Evolutionary conservation across 2,329 filamentous ascomycete genomes (phyloP), one percentile per base, ranked within the genome.

Genomic region (Fusarium subtropicale): DNA sequence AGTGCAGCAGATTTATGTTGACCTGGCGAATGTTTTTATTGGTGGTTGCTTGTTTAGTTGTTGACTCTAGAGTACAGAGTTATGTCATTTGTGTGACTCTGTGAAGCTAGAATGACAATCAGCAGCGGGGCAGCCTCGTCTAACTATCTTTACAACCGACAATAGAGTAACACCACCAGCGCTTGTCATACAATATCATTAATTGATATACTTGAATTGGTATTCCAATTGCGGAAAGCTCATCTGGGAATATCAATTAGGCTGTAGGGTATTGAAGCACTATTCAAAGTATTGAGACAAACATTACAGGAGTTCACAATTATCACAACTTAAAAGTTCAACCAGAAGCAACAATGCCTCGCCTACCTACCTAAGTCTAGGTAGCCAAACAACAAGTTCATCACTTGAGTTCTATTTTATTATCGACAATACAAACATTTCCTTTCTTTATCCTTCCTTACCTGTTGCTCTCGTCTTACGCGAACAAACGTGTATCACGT

Each of bases 81-180:
- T 65, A 70, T 64, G 66, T 60, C 50, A 68, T 56, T 59, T 44
- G 50, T 48, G 62, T 31, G 53, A 66, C 34, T 52, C 41, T 48
- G 54, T 69, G 66, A 70, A 57, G 66, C 41, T 68, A 64, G 52
- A 67, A 68, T 60, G 46, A 44, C 52, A 33, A 54, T 42, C 47
- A 45, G 20, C 41, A 48, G 66, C 66, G 66, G 66, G 66, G 66
- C 66, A 70, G 34, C 44, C 36, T 47, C 41, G 48, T 44, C 57
- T 42, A 50, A 41, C 13, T 50, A 52, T 31, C 20, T 16, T 34
- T 38, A n/a, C n/a, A 26, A 44, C 26, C 9, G 30, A 33, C 4
- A 38, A 39, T 5, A 18, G 24, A 41, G 22, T 26, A 18, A 11
- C 5, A 38, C 30, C 39, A 38, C 41, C 31, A 41, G 24, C 39